phyloP scores from a whole-genome alignment of 2,329 filamentous ascomycete genomes.

The Sporothrix luriei region DNA sequence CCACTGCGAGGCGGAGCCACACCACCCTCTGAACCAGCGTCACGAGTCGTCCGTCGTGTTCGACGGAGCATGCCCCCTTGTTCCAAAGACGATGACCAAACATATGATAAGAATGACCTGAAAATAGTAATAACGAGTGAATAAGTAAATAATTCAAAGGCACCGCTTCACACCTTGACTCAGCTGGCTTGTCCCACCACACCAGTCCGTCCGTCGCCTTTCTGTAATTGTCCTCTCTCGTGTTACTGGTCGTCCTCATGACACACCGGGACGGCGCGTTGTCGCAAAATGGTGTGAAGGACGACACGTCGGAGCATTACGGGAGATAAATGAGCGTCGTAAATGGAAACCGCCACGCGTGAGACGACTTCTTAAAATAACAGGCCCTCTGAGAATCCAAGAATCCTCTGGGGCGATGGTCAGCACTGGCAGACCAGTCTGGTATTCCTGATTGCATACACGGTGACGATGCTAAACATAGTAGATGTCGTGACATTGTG shows the following conservation, averaged over 20 bases:
- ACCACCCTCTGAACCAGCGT: not conserved
- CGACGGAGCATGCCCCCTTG: no score
- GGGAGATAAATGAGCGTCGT: not conserved
- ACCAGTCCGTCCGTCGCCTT: not conserved
- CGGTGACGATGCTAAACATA: not conserved
- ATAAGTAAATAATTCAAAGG: not conserved
- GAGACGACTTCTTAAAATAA: not conserved
- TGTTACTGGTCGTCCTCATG: not conserved
- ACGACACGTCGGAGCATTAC: not conserved
- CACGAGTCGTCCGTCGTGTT: not conserved
- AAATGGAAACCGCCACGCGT: not conserved
- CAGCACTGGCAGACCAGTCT: not conserved
- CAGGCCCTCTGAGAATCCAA: not conserved
- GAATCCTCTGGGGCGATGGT: not conserved
- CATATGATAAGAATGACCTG: no score
- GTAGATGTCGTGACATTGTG: not conserved
- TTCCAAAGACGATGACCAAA: no score
- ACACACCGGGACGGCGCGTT: conserved; percentile 3
- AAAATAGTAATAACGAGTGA: not conserved
- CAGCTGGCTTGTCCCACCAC: conserved; percentile 12
- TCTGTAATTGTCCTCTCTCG: not conserved
- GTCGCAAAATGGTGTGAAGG: not conserved
- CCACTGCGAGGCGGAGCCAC: not conserved
- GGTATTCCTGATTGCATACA: not conserved
- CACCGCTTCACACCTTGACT: not conserved